phyloP scores from a whole-genome alignment of 805 yeast species.

The Grigorovia yakushimaensis region DNA sequence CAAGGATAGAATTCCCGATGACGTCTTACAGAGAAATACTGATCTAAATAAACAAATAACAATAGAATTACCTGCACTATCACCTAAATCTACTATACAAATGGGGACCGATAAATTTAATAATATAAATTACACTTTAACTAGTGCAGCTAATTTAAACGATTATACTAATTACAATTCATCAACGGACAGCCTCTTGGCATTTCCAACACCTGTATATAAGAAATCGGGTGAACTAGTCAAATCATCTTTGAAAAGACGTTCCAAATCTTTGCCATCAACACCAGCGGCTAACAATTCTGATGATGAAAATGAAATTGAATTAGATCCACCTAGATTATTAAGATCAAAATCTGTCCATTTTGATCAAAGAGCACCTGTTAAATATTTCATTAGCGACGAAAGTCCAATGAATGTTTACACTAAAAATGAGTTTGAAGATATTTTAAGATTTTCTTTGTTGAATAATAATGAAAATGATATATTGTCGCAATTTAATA shows the following conservation, averaged over 20 bases:
- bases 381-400: constrained; percentile 61
- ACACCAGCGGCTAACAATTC: constrained; percentile 5
- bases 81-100: constrained; percentile 8
- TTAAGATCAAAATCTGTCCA: constrained; percentile 68
- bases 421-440: constrained; percentile 25
- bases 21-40: constrained; percentile 23
- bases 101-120: constrained; percentile 4
- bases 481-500: not conserved
- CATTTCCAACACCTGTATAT: constrained; percentile 36
- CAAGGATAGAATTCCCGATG: constrained; percentile 16
- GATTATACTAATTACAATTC: constrained; percentile 3
- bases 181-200: constrained; percentile 10
- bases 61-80: constrained; percentile 11
- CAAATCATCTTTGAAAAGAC: constrained; percentile 26
- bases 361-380: constrained; percentile 62
- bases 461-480: not conserved
- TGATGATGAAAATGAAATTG: not conserved
- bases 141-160: not conserved
- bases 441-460: constrained; percentile 13
- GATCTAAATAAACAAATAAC: constrained; percentile 17
- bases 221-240: constrained; percentile 83
- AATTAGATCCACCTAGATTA: constrained; percentile 27
- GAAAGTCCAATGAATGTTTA: constrained; percentile 75
- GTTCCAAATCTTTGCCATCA: constrained; percentile 38
- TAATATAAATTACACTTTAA: constrained; percentile 1